Evolutionary conservation across 2,329 filamentous ascomycete species (phyloP), one percentile per base, ranked within the genome.

Genomic region (Zopfia rhizophila): DNA sequence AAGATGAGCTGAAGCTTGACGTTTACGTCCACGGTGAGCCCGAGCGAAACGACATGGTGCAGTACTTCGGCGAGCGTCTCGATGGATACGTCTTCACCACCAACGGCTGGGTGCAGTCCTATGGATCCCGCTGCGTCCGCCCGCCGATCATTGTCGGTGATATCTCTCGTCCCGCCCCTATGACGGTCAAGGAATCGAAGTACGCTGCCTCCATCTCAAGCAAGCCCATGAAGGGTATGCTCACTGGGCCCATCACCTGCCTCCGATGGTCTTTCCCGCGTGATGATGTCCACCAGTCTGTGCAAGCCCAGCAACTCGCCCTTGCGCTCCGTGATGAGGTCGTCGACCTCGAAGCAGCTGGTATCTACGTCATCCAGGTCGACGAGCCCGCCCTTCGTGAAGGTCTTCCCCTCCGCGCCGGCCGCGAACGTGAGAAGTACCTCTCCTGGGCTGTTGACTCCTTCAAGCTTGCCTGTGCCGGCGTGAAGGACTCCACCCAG

Each of bases 171-270:
- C 94, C 94, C 60, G 88, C 87, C 63, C 89, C 94, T 63, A 99
- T 99, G 94, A 97, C 94, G 51, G 94, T 99, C 79, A 99, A 99
- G 89, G 94, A 99, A 85, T 96, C 90, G 78, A 96, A 97, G 84
- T 99, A 96, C 80, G 94, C 94, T 62, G 93, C 91, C 55, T 92
- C 89, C 45, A 85, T 97, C 76, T 93, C 92, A 75, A 93, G 89
- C 82, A 97, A 97, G 86, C 92, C 94, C 78, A 97, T 99, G 94
- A 99, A 99, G 90, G 94, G 94, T 76, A 99, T 99, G 94, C 87
- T 99, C 74, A 99, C 94, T 77, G 94, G 94, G 51, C 94, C 94
- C 65, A 95, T 99, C 81, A 99, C 94, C 71, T 99, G 94, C 81
- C 82, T 99, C 68, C 89, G 94, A 77, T 99, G 94, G 94, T 99